Conservation (phyloP, 257 asterid species). For the Forsythia viridissima region DNA sequence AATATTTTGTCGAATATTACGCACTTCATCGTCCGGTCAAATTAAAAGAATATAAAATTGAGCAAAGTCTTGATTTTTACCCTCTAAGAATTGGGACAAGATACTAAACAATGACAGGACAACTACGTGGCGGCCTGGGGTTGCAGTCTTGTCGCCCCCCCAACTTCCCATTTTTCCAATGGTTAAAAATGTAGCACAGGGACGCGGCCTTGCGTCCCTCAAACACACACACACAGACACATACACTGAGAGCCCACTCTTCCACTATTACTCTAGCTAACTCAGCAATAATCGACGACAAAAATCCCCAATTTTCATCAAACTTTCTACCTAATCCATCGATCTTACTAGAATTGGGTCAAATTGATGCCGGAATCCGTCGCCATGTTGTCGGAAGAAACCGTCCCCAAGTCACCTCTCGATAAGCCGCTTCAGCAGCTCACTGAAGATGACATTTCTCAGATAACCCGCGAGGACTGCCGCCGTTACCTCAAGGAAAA, state of each 20-base stretch:
- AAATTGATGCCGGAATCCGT: conserved; percentile 46
- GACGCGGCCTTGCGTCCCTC: background rate
- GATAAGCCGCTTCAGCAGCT: conserved; percentile 87
- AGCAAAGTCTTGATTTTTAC: background rate
- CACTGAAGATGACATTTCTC: conserved; percentile 98
- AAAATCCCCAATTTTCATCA: conserved; percentile 19
- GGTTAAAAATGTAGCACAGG: background rate
- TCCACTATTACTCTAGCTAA: conserved; percentile 24
- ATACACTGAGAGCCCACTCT: conserved; percentile 9
- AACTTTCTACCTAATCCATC: conserved; percentile 19
- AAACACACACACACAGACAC: background rate
- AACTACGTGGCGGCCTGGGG: conserved; percentile 73
- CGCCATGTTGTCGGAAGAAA: conserved; percentile 55
- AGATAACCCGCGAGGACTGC: conserved; percentile 97
- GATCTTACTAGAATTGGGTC: conserved; percentile 33
- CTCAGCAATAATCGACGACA: conserved; percentile 11
- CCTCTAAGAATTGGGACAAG: background rate
- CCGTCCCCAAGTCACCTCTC: conserved; percentile 66
- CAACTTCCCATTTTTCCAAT: conserved; percentile 6
- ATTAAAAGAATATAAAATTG: too few relatives aligned
- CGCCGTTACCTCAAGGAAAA: conserved; percentile 94
- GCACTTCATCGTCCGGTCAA: too few relatives aligned
- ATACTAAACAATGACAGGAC: background rate
- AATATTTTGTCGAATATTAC: too few relatives aligned
- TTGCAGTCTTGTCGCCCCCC: conserved; percentile 43